Evolutionary conservation across 2,329 filamentous ascomycete genomes (phyloP).

Genomic region (Thielaviopsis populi): DNA sequence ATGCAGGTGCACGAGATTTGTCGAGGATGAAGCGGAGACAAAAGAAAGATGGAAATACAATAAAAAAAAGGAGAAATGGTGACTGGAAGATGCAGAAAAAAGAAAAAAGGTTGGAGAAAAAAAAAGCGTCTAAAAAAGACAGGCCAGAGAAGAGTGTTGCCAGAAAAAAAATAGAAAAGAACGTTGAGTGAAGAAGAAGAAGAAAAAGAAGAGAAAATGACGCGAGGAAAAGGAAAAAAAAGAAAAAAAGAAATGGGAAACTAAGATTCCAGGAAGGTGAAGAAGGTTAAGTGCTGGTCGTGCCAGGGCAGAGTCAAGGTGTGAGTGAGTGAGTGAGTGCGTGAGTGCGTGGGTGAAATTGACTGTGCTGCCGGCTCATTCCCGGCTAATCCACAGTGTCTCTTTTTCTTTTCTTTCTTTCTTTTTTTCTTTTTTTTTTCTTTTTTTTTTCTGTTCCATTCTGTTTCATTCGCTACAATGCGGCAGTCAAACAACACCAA

Average conservation of each 20-base stretch:
- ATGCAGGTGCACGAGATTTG: neutral
- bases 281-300: neutral
- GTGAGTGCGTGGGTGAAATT: no score
- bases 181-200: neutral
- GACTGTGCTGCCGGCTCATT: neutral
- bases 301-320: neutral
- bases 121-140: conserved; percentile 1
- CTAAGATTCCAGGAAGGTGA: neutral
- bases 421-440: no score
- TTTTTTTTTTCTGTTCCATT: no score
- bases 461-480: no score
- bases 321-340: no score
- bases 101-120: conserved; percentile 5
- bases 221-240: neutral
- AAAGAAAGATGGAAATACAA: neutral
- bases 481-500: no score
- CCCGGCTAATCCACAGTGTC: neutral
- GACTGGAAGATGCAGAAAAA: neutral
- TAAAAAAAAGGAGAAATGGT: neutral
- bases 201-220: neutral
- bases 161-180: neutral
- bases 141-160: neutral
- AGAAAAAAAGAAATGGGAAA: neutral
- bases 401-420: no score
- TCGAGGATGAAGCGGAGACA: conserved; percentile 2